phyloP scores from a whole-genome alignment of 176 grass and related monocot genomes.

The Olyra latifolia region DNA sequence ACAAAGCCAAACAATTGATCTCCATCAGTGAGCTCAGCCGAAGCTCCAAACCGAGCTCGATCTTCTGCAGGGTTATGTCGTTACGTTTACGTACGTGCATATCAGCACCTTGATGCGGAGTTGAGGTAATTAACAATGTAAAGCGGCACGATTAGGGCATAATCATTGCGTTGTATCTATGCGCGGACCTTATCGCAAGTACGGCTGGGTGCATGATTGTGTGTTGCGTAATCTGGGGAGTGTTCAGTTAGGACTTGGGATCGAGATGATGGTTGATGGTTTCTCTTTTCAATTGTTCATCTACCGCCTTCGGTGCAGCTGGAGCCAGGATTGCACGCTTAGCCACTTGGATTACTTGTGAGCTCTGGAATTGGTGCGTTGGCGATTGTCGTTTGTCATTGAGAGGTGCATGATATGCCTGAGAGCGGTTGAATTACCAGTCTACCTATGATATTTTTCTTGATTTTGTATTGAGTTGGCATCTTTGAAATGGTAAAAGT shows the following conservation, averaged over 20 bases:
- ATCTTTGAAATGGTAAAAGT: not conserved
- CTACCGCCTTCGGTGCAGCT: not conserved
- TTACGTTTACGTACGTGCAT: not conserved
- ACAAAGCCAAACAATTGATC: not conserved
- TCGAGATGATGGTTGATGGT: not conserved
- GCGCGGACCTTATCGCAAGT: slow-evolving; percentile 23
- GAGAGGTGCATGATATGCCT: not conserved
- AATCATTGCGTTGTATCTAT: slow-evolving; percentile 38
- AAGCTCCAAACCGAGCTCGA: not conserved
- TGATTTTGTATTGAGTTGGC: not conserved
- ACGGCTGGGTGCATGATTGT: slow-evolving; percentile 31
- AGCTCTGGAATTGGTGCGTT: not conserved
- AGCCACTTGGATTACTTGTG: not conserved
- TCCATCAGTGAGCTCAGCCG: not conserved
- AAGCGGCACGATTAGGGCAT: slow-evolving; percentile 10
- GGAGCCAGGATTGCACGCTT: not conserved
- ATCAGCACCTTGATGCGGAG: not conserved
- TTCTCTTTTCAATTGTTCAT: no score
- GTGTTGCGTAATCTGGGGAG: slow-evolving; percentile 24
- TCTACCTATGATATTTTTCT: not conserved
- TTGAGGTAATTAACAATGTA: slow-evolving; percentile 8
- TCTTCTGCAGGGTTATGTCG: slow-evolving; percentile 9
- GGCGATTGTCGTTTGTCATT: not conserved
- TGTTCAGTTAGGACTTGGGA: not conserved
- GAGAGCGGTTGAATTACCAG: slow-evolving; percentile 1